A percentile compares a stretch with the other conserved stretches of the same genome.
phyloP scores from a whole-genome alignment of 805 yeast genomes.

The Starmera pachycereana region DNA sequence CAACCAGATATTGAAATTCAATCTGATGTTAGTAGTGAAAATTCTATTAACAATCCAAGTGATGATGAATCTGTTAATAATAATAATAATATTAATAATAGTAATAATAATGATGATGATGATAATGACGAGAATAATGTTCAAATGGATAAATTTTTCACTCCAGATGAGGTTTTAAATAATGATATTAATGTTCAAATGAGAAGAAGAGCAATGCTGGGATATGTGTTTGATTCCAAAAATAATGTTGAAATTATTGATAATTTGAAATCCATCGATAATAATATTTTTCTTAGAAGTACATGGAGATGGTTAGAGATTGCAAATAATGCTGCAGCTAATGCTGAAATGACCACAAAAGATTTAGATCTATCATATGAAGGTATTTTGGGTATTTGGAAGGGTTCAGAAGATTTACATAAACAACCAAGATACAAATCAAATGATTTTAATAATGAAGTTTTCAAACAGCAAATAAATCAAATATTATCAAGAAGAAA shows the following conservation, averaged over 20 bases:
- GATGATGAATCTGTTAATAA: conserved; percentile 21
- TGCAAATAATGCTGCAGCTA: conserved; percentile 52
- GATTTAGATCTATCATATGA: conserved; percentile 74
- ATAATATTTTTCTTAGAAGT: conserved; percentile 47
- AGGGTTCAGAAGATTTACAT: conserved; percentile 46
- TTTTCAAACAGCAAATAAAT: conserved; percentile 15
- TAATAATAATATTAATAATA: conserved; percentile 13
- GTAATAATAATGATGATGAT: conserved; percentile 5
- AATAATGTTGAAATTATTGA: conserved; percentile 53
- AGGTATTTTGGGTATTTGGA: conserved; percentile 90
- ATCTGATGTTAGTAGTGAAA: conserved; percentile 4
- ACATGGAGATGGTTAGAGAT: conserved; percentile 90
- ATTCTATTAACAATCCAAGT: conserved; percentile 11
- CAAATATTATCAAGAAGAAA: conserved; percentile 25
- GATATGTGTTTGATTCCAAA: conserved; percentile 63
- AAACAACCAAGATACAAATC: conserved; percentile 37
- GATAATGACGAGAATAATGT: conserved; percentile 5
- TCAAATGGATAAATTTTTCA: conserved; percentile 17
- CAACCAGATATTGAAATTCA: neutral
- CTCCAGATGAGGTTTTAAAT: conserved; percentile 36
- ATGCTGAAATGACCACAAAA: conserved; percentile 58
- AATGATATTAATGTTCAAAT: conserved; percentile 71
- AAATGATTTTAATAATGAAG: conserved; percentile 9
- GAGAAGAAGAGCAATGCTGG: conserved; percentile 57
- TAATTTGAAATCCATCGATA: conserved; percentile 39